These are phyloP conservation scores for Takakia lepidozioides DNA, from an alignment of 225 moss, liverwort and hornwort species.

Conservation along the genomic window DNA sequence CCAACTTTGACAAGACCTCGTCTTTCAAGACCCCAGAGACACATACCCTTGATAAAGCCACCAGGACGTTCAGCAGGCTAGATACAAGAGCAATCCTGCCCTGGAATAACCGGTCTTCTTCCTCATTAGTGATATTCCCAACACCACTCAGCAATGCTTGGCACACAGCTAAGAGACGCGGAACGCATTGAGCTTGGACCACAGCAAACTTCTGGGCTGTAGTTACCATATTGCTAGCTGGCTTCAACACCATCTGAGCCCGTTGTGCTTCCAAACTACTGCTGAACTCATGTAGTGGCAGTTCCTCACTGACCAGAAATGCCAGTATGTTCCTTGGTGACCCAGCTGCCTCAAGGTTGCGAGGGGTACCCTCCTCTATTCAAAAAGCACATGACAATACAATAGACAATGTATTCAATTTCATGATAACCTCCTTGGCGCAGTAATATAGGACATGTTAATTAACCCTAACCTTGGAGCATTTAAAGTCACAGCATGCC, in stretches of 20 bases:
- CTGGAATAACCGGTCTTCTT: slow-evolving; percentile 69
- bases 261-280: slow-evolving; percentile 49
- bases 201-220: slow-evolving; percentile 81
- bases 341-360: slow-evolving; percentile 32
- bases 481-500: too few species aligned
- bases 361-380: slow-evolving; percentile 43
- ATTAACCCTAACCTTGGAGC: too few species aligned
- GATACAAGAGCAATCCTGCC: slow-evolving; percentile 63
- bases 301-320: slow-evolving; percentile 80
- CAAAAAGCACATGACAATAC: slow-evolving; percentile 9
- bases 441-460: too few species aligned
- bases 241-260: slow-evolving; percentile 38
- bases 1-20: slow-evolving; percentile 47
- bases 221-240: slow-evolving; percentile 58
- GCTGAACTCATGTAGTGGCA: slow-evolving; percentile 59
- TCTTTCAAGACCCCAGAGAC: slow-evolving; percentile 37
- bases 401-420: too few species aligned
- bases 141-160: slow-evolving; percentile 47
- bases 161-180: slow-evolving; percentile 74
- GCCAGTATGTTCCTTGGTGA: slow-evolving; percentile 68
- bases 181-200: slow-evolving; percentile 58
- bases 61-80: slow-evolving; percentile 55
- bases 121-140: slow-evolving; percentile 66
- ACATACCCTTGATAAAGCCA: slow-evolving; percentile 54
- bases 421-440: too few species aligned